Percentiles rank a stretch among this genome's conserved stretches.
These are phyloP conservation scores for Xerocomus brunneocitrinus DNA, from an alignment of 768 basidiomycete species.

Conservation along the genomic window DNA sequence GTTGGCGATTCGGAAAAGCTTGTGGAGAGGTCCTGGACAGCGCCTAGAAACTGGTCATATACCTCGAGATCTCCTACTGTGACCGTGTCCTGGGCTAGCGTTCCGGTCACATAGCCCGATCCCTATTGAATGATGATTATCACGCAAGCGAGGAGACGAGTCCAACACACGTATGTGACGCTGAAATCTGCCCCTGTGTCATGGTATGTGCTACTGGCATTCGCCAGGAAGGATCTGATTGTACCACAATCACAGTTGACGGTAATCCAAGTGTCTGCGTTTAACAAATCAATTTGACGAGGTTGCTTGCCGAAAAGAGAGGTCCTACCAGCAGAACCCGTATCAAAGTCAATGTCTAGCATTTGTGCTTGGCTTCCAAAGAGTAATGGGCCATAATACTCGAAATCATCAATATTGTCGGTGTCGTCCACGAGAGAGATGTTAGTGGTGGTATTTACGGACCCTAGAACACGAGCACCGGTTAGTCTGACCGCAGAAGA, in stretches of 20 bases:
- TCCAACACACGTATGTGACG: slow-evolving; percentile 40
- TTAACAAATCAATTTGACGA: no score
- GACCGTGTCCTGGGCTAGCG: slow-evolving; percentile 48
- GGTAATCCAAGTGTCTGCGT: slow-evolving; percentile 56
- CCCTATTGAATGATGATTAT: slow-evolving; percentile 35
- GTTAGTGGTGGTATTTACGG: slow-evolving; percentile 1
- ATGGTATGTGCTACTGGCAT: slow-evolving; percentile 30
- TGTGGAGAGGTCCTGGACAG: slow-evolving; percentile 40
- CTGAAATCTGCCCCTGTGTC: slow-evolving; percentile 31
- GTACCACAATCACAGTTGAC: slow-evolving; percentile 39
- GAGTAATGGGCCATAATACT: slow-evolving; percentile 41
- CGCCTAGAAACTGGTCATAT: slow-evolving; percentile 51
- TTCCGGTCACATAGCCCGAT: slow-evolving; percentile 48
- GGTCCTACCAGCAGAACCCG: slow-evolving; percentile 42
- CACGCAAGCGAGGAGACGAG: slow-evolving; percentile 7
- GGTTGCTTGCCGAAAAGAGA: background rate
- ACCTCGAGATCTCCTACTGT: slow-evolving; percentile 43
- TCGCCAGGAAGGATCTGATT: slow-evolving; percentile 14
- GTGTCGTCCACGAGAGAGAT: slow-evolving; percentile 38
- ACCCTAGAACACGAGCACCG: background rate
- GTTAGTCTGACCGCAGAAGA: background rate
- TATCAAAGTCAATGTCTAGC: slow-evolving; percentile 60
- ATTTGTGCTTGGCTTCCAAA: slow-evolving; percentile 55
- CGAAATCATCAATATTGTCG: slow-evolving; percentile 36
- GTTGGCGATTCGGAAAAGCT: slow-evolving; percentile 51